Base-by-base conservation (phyloP, 164 flowering plant genomes). In the Vitis riparia region DNA sequence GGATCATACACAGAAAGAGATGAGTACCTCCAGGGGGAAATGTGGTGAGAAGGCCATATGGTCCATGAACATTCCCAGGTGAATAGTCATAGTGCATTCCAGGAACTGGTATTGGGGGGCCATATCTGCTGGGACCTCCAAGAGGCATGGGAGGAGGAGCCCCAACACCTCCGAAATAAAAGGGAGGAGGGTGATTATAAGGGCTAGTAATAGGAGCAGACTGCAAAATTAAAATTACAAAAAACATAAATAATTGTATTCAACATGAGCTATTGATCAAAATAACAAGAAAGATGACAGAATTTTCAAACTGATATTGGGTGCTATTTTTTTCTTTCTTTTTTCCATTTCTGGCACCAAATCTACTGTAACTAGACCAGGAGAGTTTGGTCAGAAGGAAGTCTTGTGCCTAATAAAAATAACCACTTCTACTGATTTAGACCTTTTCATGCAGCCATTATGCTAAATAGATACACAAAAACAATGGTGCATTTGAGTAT, bases 131-230 rank as follows among this genome's bases (percentile, higher is more conserved):
- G 7, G 84, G 66, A 17, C 75, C 65, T 59, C 81, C 77, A 65
- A 75, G 69, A 11, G 80, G 82, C 73, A 78, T 19, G 47, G 74
- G 78, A 70, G 77, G 76, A 23, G 78, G 77, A 65, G 71, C 84
- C 50, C 77, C 82, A 57, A 72, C 71, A 16, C 82, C 84, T 67
- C 86, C 84, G 51, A 78, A 67, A 78, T 80, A 80, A 59, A 69
- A 68, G 11, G 84, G 86, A 65, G 82, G 76, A 63, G 73, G 73
- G 32, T 75, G 71, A 27, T 72, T 75, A 63, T 76, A 83, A 50
- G 76, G 75, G 51, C 77, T 76, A 49, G 73, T 61, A 27, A 73
- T 59, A 58, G 79, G 84, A 11, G 76, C 70, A 15, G 79, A 71
- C 74, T 71, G 44, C 63, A 58, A 19, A 49, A 37, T 37, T 37